phyloP scores from a whole-genome alignment of 129 eudicot species.

The Glebionis coronaria region DNA sequence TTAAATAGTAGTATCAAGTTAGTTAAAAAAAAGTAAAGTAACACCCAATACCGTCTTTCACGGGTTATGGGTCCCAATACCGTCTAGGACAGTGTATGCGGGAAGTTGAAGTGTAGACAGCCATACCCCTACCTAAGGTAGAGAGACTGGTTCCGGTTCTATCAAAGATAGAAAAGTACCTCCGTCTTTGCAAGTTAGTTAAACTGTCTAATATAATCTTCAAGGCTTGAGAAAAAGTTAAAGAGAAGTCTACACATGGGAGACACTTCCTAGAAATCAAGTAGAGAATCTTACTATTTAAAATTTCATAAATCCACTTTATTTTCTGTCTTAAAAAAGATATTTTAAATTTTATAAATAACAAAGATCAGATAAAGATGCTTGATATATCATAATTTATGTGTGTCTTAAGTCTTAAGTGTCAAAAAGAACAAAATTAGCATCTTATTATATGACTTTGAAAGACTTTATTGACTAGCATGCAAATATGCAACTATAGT shows the following conservation, averaged over 20 bases:
- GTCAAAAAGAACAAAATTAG: background rate
- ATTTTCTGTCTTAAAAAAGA: constrained; percentile 1
- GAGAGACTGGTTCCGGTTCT: too few species aligned
- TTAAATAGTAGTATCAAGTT: constrained; percentile 22
- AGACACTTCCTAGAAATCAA: constrained; percentile 27
- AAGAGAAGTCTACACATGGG: constrained; percentile 33
- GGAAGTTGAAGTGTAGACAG: too few species aligned
- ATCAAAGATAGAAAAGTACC: too few species aligned
- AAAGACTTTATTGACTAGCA: constrained; percentile 2
- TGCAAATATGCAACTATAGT: background rate
- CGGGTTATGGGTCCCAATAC: too few species aligned
- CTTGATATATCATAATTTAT: constrained; percentile 3
- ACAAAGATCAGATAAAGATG: constrained; percentile 14
- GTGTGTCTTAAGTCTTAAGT: background rate
- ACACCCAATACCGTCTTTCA: too few species aligned
- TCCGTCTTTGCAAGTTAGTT: constrained; percentile 21
- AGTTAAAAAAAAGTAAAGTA: too few species aligned
- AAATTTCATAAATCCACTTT: constrained; percentile 20
- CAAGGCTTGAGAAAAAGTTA: constrained; percentile 16
- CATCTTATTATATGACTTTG: background rate
- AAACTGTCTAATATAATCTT: too few species aligned
- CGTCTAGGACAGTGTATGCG: too few species aligned
- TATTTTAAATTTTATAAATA: background rate
- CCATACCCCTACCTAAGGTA: too few species aligned
- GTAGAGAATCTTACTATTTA: constrained; percentile 40